These are phyloP conservation scores for Aspergillus thermomutatus DNA, from an alignment of 2,329 filamentous ascomycete species.

Conservation along the genomic window DNA sequence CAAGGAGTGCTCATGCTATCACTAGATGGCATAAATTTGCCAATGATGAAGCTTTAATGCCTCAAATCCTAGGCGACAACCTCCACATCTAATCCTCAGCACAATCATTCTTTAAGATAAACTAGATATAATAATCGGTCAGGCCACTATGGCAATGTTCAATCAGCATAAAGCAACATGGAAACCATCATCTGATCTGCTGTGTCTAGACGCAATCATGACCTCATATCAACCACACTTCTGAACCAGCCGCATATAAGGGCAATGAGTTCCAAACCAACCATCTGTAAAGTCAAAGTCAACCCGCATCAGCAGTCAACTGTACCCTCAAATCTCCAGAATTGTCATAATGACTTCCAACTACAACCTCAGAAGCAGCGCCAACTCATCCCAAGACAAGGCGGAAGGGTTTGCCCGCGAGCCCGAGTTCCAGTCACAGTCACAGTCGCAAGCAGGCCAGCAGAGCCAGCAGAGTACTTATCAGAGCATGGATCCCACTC, in stretches of 20 bases:
- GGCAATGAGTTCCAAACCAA: background rate
- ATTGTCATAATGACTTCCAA: slow-evolving; percentile 16
- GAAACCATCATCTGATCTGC: background rate
- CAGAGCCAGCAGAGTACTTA: background rate
- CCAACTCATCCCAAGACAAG: slow-evolving; percentile 45
- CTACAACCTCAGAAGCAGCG: slow-evolving; percentile 40
- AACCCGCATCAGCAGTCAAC: background rate
- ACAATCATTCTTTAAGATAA: background rate
- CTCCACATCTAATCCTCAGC: background rate
- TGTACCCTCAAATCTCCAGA: background rate
- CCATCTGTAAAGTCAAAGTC: background rate
- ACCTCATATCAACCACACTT: slow-evolving; percentile 2
- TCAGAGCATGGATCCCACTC: background rate
- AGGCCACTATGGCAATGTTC: background rate
- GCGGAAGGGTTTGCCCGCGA: slow-evolving; percentile 41
- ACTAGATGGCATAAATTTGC: background rate
- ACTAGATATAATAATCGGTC: background rate
- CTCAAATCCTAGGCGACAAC: background rate
- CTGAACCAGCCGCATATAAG: background rate
- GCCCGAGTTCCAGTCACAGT: background rate
- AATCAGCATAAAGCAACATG: too few species aligned
- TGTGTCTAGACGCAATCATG: slow-evolving; percentile 7
- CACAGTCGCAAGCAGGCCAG: background rate
- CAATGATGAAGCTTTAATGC: background rate
- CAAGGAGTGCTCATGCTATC: background rate